Base-by-base conservation (phyloP, 345 rosid species). In the Eucalyptus sp. region DNA sequence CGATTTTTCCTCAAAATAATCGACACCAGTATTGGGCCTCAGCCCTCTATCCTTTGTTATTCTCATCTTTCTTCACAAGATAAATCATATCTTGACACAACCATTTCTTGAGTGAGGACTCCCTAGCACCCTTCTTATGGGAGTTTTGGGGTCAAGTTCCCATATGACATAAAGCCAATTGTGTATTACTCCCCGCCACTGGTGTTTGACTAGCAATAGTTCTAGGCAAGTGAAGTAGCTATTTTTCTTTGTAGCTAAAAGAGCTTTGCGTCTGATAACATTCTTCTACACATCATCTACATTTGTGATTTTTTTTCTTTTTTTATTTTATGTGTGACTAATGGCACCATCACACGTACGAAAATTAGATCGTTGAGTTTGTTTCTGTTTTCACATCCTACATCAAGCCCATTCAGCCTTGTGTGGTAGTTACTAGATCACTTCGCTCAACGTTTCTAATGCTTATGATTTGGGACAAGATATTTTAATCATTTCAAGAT, bases 91-190 rank as follows among this genome's bases (percentile, higher is more conserved):
- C 33, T 62, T 1, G 68, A 29, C 33, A 27, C 31, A 62, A 29
- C 68, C 33, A 13, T 14, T 62, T 62, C 33, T 29, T 62, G 68
- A 29, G 33, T 0, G 8, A 62, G 71, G 71, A 62, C 33, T 62
- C 71, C 37, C 33, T 13, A 62, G 14, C 71, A 62, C 71, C 37
- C 37, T 29, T 62, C 9, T 62, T 29, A 58, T 62, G 37, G 3
- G 3, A 62, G 71, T 62, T 4, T 62, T 29, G 66, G 33, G 71
- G n/a, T 62, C 71, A 64, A 64, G 71, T 64, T 62, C 37, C 71
- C 31, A 62, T 52, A 51, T 86, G 76, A 95, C 76, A 95, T 95
- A 2, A 93, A 95, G 31, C 98, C 96, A 88, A 96, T 96, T 88
- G 33, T 64, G 44, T 4, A 68, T 31, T 68, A 68, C 41, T 37